These are phyloP conservation scores for Didymella keratinophila DNA, from an alignment of 2,329 filamentous ascomycete species.

Conservation along the genomic window DNA sequence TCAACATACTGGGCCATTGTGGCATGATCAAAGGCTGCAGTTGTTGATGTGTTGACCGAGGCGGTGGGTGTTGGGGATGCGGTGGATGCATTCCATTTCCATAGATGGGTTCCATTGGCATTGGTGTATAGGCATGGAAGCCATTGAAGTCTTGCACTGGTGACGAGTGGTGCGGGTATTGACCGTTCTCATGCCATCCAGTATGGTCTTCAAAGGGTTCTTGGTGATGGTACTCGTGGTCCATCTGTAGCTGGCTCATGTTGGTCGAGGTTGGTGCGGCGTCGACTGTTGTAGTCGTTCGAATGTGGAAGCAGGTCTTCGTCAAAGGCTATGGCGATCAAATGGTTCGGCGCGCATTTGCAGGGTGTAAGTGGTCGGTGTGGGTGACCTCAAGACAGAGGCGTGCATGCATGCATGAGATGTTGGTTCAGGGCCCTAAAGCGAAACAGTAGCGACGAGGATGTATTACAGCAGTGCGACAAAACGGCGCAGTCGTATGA, in stretches of 20 bases:
- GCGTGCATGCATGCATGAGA: constrained; percentile 52
- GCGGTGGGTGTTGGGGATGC: constrained; percentile 35
- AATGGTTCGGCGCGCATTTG: constrained; percentile 44
- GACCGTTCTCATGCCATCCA: constrained; percentile 43
- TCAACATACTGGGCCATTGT: constrained; percentile 54
- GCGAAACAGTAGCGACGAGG: constrained; percentile 40
- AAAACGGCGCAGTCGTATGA: constrained; percentile 38
- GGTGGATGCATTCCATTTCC: constrained; percentile 50
- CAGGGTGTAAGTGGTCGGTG: constrained; percentile 41
- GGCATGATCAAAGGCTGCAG: constrained; percentile 53
- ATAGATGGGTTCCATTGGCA: constrained; percentile 53
- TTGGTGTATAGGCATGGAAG: constrained; percentile 48
- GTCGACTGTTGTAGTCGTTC: constrained; percentile 32
- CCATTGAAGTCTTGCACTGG: constrained; percentile 52
- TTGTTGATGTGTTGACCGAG: constrained; percentile 50
- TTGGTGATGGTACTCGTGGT: constrained; percentile 50
- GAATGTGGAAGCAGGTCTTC: constrained; percentile 36
- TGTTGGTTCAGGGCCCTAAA: constrained; percentile 44
- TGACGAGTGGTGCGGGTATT: constrained; percentile 50
- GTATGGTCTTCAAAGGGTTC: constrained; percentile 48
- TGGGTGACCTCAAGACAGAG: constrained; percentile 43
- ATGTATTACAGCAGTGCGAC: constrained; percentile 35
- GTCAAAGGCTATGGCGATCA: constrained; percentile 38
- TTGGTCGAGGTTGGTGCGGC: constrained; percentile 29
- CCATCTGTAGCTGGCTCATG: constrained; percentile 54